These are phyloP conservation scores for Globisporangium middletonii DNA, from an alignment of 352 stramenopile genomes.

Conservation along the genomic window DNA sequence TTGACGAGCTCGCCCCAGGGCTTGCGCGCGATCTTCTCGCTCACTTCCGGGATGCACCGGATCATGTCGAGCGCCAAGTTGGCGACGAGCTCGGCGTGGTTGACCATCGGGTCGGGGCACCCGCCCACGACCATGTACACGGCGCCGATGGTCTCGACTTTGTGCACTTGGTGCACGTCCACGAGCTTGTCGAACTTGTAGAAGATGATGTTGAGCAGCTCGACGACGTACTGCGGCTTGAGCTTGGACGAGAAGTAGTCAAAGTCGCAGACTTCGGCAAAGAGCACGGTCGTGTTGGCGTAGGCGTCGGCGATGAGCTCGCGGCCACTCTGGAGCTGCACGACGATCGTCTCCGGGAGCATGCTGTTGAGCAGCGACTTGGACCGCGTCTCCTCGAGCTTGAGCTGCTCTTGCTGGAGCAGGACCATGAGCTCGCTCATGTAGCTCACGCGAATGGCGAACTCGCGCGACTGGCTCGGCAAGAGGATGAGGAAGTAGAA, in stretches of 20 bases:
- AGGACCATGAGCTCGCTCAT: slow-evolving; percentile 85
- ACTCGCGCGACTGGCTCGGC: slow-evolving; percentile 70
- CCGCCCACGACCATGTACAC: slow-evolving; percentile 88
- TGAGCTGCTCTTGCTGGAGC: slow-evolving; percentile 72
- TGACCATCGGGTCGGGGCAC: slow-evolving; percentile 57
- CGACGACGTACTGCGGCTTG: slow-evolving; percentile 78
- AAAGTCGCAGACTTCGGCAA: slow-evolving; percentile 82
- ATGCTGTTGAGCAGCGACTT: slow-evolving; percentile 81
- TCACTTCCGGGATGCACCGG: slow-evolving; percentile 71
- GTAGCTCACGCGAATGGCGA: slow-evolving; percentile 76
- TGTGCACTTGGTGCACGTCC: slow-evolving; percentile 85
- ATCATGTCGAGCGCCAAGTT: slow-evolving; percentile 82
- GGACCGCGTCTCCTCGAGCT: slow-evolving; percentile 74
- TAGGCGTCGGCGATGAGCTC: slow-evolving; percentile 85
- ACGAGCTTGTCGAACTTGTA: slow-evolving; percentile 88
- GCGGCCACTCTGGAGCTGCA: slow-evolving; percentile 65
- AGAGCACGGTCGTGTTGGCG: slow-evolving; percentile 63
- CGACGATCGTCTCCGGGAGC: slow-evolving; percentile 71
- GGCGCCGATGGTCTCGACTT: slow-evolving; percentile 88
- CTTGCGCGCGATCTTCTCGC: slow-evolving; percentile 63
- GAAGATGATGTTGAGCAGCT: slow-evolving; percentile 86
- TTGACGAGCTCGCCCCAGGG: slow-evolving; percentile 60
- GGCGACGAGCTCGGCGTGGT: slow-evolving; percentile 76
- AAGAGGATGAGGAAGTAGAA: slow-evolving; percentile 81
- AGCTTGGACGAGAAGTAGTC: slow-evolving; percentile 77